Percentiles rank a stretch among this genome's conserved stretches.
Evolutionary conservation across 306 rosid genomes (phyloP).

Genomic region (Comarum palustre): DNA sequence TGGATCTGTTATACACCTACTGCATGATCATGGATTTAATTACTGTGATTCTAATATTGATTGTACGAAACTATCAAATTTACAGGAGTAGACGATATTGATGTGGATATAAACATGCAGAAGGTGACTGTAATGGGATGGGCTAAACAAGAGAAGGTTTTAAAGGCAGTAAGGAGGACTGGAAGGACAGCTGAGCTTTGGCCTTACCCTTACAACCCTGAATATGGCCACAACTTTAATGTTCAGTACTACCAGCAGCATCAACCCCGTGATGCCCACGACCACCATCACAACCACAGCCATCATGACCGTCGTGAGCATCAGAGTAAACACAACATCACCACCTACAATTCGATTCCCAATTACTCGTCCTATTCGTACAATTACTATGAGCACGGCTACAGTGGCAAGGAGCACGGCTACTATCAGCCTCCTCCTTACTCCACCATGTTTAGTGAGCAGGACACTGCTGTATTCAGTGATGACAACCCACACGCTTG

Average conservation of each 20-base stretch:
- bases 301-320: not conserved
- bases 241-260: constrained; percentile 18
- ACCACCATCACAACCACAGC: constrained; percentile 4
- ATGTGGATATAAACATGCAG: constrained; percentile 54
- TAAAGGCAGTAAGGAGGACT: constrained; percentile 52
- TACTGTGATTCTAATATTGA: not conserved
- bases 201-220: constrained; percentile 67
- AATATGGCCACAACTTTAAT: constrained; percentile 33
- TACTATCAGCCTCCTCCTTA: constrained; percentile 42
- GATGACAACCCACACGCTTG: constrained; percentile 79
- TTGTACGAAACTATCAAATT: not conserved
- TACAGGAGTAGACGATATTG: constrained; percentile 60
- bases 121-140: constrained; percentile 84
- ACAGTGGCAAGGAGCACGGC: constrained; percentile 33
- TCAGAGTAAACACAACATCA: constrained; percentile 7
- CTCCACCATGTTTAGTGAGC: constrained; percentile 37
- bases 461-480: constrained; percentile 47
- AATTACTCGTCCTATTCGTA: constrained; percentile 32
- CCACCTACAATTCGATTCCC: constrained; percentile 17
- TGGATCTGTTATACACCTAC: not conserved
- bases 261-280: constrained; percentile 8
- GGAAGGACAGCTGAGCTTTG: constrained; percentile 69
- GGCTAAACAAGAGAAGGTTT: constrained; percentile 50
- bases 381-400: constrained; percentile 41
- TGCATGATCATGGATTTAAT: not conserved